Evolutionary conservation across 768 basidiomycete species (phyloP).

Genomic region (Calocera cornea): DNA sequence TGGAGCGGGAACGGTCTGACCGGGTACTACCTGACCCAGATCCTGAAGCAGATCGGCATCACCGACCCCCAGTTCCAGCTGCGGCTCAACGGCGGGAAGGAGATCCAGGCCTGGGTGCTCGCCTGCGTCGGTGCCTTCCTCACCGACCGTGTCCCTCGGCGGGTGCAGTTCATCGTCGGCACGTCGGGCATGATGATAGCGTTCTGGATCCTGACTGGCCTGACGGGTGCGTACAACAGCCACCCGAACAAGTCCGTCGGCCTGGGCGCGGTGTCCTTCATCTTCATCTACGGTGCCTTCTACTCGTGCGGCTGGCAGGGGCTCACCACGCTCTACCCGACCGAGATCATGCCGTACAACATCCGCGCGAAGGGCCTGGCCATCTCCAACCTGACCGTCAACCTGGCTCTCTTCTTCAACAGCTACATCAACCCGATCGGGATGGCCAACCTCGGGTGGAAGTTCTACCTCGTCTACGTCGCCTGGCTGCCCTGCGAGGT

Average conservation of each 20-base stretch:
- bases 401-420: conserved; percentile 16
- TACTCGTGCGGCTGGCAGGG: not conserved
- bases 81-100: conserved; percentile 10
- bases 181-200: not conserved
- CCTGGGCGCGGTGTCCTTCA: conserved; percentile 10
- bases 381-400: not conserved
- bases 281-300: conserved; percentile 13
- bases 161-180: not conserved
- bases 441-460: conserved; percentile 15
- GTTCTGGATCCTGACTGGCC: not conserved
- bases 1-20: not conserved
- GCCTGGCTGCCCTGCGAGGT: not conserved
- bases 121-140: not conserved
- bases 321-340: not conserved
- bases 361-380: not conserved
- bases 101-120: not conserved
- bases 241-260: not conserved
- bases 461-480: conserved; percentile 33
- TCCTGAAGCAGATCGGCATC: not conserved
- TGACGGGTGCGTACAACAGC: not conserved
- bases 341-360: not conserved
- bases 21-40: not conserved
- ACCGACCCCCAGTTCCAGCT: not conserved
- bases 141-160: conserved; percentile 2
- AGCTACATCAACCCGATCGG: conserved; percentile 17